phyloP scores from a whole-genome alignment of 805 yeast species.

The Yamadazyma sp. region DNA sequence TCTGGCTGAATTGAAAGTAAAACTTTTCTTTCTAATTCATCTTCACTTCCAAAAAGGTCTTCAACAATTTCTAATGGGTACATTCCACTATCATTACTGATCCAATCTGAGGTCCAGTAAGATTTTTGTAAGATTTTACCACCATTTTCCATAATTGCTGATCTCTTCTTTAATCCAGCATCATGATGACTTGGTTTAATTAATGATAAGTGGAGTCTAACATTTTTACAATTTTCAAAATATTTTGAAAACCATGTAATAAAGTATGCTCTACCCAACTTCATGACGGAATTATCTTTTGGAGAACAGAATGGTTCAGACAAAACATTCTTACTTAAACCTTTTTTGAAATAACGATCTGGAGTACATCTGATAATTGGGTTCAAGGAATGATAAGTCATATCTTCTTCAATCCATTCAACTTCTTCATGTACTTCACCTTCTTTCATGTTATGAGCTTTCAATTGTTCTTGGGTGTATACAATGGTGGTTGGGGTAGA shows the following conservation, averaged over 20 bases:
- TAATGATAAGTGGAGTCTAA: constrained; percentile 64
- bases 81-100: constrained; percentile 56
- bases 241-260: constrained; percentile 76
- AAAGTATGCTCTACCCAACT: constrained; percentile 64
- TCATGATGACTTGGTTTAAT: constrained; percentile 53
- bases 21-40: constrained; percentile 52
- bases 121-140: constrained; percentile 35
- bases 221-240: constrained; percentile 59
- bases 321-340: constrained; percentile 48
- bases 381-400: constrained; percentile 65
- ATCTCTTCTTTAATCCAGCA: constrained; percentile 55
- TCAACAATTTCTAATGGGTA: constrained; percentile 58
- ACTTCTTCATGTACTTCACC: constrained; percentile 59
- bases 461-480: constrained; percentile 57
- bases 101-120: constrained; percentile 73
- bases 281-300: constrained; percentile 53
- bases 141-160: constrained; percentile 36
- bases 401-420: constrained; percentile 59
- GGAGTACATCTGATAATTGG: constrained; percentile 89
- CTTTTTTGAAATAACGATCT: constrained; percentile 62
- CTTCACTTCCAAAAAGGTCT: constrained; percentile 52
- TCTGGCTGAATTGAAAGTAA: constrained; percentile 75
- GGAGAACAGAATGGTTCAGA: constrained; percentile 91
- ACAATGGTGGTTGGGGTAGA: constrained; percentile 61
- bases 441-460: constrained; percentile 71